Conservation (phyloP, 768 basidiomycete species). For the Naematelia aurantialba region DNA sequence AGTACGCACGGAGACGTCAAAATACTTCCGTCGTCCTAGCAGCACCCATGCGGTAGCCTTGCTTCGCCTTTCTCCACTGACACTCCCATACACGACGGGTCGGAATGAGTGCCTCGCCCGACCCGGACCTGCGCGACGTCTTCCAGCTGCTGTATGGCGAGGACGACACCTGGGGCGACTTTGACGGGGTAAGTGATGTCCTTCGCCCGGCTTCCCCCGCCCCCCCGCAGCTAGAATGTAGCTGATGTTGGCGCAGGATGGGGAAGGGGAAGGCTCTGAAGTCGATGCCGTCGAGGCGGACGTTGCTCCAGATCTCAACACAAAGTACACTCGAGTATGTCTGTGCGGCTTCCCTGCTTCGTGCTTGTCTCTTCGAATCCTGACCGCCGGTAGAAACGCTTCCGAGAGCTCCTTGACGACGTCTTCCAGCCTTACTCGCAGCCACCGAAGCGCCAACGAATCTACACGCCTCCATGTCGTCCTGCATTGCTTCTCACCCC, state of each 20-base stretch:
- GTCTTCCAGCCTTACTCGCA: constrained; percentile 10
- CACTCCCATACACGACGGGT: neutral
- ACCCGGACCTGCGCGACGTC: constrained; percentile 32
- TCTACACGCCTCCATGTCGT: constrained; percentile 9
- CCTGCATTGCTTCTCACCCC: neutral
- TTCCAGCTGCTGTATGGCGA: constrained; percentile 32
- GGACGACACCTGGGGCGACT: neutral
- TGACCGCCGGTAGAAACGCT: constrained; percentile 18
- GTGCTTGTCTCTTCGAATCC: neutral
- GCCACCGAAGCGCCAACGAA: constrained; percentile 13
- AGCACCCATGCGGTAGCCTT: neutral
- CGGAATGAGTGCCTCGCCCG: constrained; percentile 15
- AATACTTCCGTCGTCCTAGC: neutral
- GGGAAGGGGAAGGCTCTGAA: constrained; percentile 3
- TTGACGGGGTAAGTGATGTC: neutral
- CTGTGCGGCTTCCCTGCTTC: neutral
- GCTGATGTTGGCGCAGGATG: neutral
- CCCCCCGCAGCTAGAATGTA: too few species aligned
- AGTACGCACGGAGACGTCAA: neutral
- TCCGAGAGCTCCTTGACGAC: constrained; percentile 20
- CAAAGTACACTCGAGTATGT: constrained; percentile 12
- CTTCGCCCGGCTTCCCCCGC: too few species aligned
- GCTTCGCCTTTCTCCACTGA: neutral
- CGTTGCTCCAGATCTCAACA: constrained; percentile 1
- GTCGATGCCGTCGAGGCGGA: constrained; percentile 21